Conservation (phyloP, 495 filamentous ascomycete genomes). For the Barbatosphaeria neglecta region DNA sequence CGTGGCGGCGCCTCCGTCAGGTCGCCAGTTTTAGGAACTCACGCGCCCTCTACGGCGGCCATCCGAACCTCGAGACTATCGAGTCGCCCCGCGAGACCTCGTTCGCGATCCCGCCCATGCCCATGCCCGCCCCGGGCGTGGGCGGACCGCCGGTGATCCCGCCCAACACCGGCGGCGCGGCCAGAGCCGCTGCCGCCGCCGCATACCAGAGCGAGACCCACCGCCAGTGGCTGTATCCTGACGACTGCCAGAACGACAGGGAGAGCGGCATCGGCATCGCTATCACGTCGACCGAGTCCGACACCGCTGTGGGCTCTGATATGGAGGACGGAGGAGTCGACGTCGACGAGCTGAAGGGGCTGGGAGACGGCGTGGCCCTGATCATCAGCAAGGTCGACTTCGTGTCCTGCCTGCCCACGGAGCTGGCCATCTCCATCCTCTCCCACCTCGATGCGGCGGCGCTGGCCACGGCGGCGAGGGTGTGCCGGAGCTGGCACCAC, state of each 20-base stretch:
- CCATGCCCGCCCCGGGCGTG: slow-evolving; percentile 28
- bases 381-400: slow-evolving; percentile 48
- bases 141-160: slow-evolving; percentile 43
- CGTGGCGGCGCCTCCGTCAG: slow-evolving; percentile 37
- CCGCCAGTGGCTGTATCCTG: slow-evolving; percentile 38
- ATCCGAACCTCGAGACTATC: slow-evolving; percentile 7
- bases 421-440: slow-evolving; percentile 63
- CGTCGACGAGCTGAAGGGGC: slow-evolving; percentile 19
- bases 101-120: slow-evolving; percentile 25
- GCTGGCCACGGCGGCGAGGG: slow-evolving; percentile 47
- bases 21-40: slow-evolving; percentile 37
- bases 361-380: slow-evolving; percentile 6
- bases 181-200: slow-evolving; percentile 57
- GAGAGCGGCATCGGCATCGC: slow-evolving; percentile 76
- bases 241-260: slow-evolving; percentile 42
- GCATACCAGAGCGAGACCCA: slow-evolving; percentile 32
- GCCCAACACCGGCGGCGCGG: slow-evolving; percentile 48
- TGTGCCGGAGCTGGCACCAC: slow-evolving; percentile 53
- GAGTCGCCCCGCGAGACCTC: slow-evolving; percentile 13
- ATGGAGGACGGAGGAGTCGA: slow-evolving; percentile 24
- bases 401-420: slow-evolving; percentile 50
- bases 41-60: slow-evolving; percentile 21
- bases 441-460: slow-evolving; percentile 54
- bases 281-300: slow-evolving; percentile 38
- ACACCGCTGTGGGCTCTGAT: slow-evolving; percentile 19